phyloP scores from a whole-genome alignment of 225 moss, liverwort and hornwort species.

The Pseudisothecium myosuroides region DNA sequence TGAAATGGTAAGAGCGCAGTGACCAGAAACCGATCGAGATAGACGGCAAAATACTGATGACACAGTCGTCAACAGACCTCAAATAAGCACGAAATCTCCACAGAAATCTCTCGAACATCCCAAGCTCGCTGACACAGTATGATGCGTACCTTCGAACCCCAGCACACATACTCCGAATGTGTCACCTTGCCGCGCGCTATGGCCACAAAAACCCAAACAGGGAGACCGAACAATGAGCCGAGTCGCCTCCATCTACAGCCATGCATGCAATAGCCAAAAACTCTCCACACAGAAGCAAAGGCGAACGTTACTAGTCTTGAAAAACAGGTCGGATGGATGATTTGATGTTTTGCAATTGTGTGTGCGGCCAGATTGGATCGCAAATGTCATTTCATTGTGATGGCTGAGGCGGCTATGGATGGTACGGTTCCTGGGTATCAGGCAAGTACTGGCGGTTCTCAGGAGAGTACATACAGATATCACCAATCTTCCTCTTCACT shows the following conservation, averaged over 20 bases:
- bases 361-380: too few species aligned
- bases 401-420: not conserved
- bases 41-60: not conserved
- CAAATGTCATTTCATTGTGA: not conserved
- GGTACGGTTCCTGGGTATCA: not conserved
- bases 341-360: not conserved
- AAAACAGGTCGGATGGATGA: not conserved
- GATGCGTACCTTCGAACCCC: not conserved
- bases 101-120: not conserved
- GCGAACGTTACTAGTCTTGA: not conserved
- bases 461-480: not conserved
- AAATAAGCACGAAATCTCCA: not conserved
- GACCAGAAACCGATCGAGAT: not conserved
- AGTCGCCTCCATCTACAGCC: not conserved
- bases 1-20: not conserved
- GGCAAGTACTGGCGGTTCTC: not conserved
- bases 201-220: not conserved
- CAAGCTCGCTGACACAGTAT: not conserved
- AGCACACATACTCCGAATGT: not conserved
- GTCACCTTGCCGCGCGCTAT: not conserved
- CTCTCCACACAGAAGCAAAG: not conserved
- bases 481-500: not conserved
- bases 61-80: not conserved
- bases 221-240: not conserved
- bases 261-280: not conserved